Conservation (phyloP, 1,284 basidiomycete genomes). For the Xanthoconium separans region DNA sequence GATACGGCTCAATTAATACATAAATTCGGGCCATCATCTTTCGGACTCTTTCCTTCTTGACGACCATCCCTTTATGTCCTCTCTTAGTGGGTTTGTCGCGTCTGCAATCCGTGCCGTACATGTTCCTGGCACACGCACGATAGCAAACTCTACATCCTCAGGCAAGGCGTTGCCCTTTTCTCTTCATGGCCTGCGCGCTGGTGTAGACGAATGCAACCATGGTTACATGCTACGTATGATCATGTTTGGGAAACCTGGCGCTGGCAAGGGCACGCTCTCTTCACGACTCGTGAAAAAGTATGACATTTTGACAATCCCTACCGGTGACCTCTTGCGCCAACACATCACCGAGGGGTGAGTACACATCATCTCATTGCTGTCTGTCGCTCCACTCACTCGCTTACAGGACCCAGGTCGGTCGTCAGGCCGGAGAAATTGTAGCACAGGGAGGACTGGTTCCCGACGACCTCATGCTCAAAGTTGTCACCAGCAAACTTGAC, state of each 20-base stretch:
- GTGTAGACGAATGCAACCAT: constrained; percentile 35
- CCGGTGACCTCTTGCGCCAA: constrained; percentile 78
- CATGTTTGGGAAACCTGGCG: constrained; percentile 81
- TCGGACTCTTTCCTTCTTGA: not conserved
- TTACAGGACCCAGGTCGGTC: constrained; percentile 64
- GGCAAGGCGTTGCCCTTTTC: constrained; percentile 53
- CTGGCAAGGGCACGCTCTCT: constrained; percentile 79
- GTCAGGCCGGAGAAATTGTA: constrained; percentile 72
- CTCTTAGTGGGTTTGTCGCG: constrained; percentile 2
- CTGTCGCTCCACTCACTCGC: not conserved
- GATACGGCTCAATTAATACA: constrained; percentile 13
- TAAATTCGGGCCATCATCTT: constrained; percentile 1
- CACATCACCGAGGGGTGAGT: constrained; percentile 67
- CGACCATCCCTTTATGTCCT: constrained; percentile 19
- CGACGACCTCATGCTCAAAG: constrained; percentile 75
- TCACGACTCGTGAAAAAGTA: constrained; percentile 73
- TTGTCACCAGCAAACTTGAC: constrained; percentile 72
- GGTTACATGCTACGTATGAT: constrained; percentile 63
- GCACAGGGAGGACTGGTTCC: constrained; percentile 73
- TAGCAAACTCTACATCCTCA: constrained; percentile 41
- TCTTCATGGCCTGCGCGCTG: constrained; percentile 42
- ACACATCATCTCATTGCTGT: not conserved
- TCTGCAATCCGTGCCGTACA: constrained; percentile 10
- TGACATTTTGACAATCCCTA: constrained; percentile 72
- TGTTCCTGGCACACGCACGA: constrained; percentile 24